Evolutionary conservation across 2,329 filamentous ascomycete species (phyloP).

Genomic region (Ceratocystiopsis brevicomis): DNA sequence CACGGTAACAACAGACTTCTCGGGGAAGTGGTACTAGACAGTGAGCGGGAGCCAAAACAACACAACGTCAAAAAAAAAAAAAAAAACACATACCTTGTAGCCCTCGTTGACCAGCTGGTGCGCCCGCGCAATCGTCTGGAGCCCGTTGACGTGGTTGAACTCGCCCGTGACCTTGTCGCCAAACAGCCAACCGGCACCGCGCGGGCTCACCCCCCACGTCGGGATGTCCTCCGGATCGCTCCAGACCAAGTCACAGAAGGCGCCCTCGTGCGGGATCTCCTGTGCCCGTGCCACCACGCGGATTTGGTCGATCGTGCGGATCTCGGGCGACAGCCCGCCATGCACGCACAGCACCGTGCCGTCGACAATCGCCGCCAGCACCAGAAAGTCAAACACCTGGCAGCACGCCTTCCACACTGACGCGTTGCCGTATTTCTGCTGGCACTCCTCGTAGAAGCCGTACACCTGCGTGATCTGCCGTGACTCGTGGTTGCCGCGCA

Average conservation of each 20-base stretch:
- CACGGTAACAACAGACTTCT: constrained; percentile 91
- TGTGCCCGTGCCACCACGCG: constrained; percentile 95
- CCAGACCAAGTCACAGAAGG: constrained; percentile 97
- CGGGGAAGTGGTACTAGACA: constrained; percentile 67
- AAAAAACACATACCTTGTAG: constrained; percentile 51
- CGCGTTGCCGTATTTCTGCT: constrained; percentile 93
- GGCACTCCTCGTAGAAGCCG: constrained; percentile 97
- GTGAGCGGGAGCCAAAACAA: not conserved
- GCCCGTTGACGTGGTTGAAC: constrained; percentile 90
- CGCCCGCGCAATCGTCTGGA: constrained; percentile 90
- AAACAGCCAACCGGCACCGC: constrained; percentile 95
- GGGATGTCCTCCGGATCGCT: constrained; percentile 94
- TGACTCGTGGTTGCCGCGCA: constrained; percentile 94
- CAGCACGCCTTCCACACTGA: constrained; percentile 99
- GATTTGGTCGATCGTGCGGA: constrained; percentile 96
- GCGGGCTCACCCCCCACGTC: constrained; percentile 85
- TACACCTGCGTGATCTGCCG: constrained; percentile 97
- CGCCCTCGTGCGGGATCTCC: constrained; percentile 94
- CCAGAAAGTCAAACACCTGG: constrained; percentile 97
- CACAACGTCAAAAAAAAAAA: not conserved
- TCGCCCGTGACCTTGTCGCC: constrained; percentile 94
- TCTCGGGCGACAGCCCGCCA: constrained; percentile 72
- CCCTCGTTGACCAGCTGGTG: constrained; percentile 97
- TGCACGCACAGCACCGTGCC: constrained; percentile 97
- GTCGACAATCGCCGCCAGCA: constrained; percentile 90